A percentile compares a stretch with the other conserved stretches of the same genome.
Conservation (phyloP, 78 protist genomes). For the Cavenderia fasciculata region DNA sequence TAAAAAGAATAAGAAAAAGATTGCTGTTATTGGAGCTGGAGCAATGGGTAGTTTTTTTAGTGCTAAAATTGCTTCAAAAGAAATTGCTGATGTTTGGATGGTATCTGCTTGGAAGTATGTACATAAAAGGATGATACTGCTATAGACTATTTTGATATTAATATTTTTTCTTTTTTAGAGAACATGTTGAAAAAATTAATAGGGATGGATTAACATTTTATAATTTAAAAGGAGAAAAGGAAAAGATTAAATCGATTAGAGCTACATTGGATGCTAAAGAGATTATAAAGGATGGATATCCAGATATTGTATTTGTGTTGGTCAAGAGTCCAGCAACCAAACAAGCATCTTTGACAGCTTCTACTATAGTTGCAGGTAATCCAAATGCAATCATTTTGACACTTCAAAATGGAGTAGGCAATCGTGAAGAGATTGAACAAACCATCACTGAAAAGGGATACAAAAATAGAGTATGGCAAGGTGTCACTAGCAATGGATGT, state of each 20-base stretch:
- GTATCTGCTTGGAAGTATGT: constrained; percentile 73
- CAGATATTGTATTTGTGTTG: constrained; percentile 76
- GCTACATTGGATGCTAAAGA: constrained; percentile 69
- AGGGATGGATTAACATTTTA: constrained; percentile 40
- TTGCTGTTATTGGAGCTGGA: constrained; percentile 82
- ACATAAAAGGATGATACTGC: not conserved
- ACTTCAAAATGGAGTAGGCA: constrained; percentile 93
- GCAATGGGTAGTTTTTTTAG: constrained; percentile 83
- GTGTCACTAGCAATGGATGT: constrained; percentile 82
- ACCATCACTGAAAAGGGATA: constrained; percentile 28
- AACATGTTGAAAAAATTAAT: constrained; percentile 69
- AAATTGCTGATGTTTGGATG: constrained; percentile 71
- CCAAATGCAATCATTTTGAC: constrained; percentile 78
- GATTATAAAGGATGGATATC: constrained; percentile 56
- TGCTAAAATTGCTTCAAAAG: constrained; percentile 61
- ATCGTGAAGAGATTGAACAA: constrained; percentile 55
- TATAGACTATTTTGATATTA: too few relatives aligned
- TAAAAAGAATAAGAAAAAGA: constrained; percentile 11
- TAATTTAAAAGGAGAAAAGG: constrained; percentile 45
- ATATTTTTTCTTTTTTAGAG: too few relatives aligned
- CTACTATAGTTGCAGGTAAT: constrained; percentile 9
- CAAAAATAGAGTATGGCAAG: constrained; percentile 81
- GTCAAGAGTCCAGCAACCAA: constrained; percentile 66
- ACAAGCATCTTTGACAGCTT: constrained; percentile 67
- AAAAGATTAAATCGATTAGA: constrained; percentile 25